A percentile compares a stretch with the other conserved stretches of the same genome.
Evolutionary conservation across 495 filamentous ascomycete species (phyloP).

Genomic region (Chaetomium tenue): DNA sequence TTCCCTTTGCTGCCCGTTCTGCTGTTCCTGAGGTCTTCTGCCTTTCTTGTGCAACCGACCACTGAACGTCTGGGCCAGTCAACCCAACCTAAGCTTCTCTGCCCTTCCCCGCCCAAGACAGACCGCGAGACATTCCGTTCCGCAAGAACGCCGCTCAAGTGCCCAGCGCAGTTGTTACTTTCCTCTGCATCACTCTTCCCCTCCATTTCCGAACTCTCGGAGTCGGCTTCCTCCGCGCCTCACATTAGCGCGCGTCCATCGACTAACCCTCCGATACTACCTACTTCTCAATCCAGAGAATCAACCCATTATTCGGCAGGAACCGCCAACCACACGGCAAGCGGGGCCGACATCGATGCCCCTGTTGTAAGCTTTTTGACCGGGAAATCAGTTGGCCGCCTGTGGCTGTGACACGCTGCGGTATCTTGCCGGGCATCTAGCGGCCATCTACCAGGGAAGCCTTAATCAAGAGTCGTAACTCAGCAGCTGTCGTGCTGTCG

Average conservation of each 20-base stretch:
- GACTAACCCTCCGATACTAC: not conserved
- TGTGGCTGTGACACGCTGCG: conserved; percentile 1
- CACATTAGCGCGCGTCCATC: not conserved
- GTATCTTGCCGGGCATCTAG: not conserved
- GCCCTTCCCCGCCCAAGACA: conserved; percentile 6
- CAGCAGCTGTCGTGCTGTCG: conserved; percentile 1
- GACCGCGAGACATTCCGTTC: conserved; percentile 9
- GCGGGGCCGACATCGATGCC: not conserved
- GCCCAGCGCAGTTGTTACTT: not conserved
- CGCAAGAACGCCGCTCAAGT: not conserved
- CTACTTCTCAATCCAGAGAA: not conserved
- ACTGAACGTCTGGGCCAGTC: not conserved
- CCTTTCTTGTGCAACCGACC: not conserved
- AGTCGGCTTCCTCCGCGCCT: conserved; percentile 10
- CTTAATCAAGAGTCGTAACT: not conserved
- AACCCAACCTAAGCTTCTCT: conserved; percentile 4
- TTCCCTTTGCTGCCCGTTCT: not conserved
- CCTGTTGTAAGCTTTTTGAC: conserved; percentile 7
- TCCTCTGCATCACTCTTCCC: not conserved
- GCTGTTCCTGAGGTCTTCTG: not conserved
- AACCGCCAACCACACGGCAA: conserved; percentile 3
- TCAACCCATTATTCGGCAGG: not conserved
- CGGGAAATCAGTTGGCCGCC: conserved; percentile 2
- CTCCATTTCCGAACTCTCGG: not conserved
- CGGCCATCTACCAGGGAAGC: not conserved